phyloP scores from a whole-genome alignment of 768 basidiomycete genomes.

The Lentinula detonsa region DNA sequence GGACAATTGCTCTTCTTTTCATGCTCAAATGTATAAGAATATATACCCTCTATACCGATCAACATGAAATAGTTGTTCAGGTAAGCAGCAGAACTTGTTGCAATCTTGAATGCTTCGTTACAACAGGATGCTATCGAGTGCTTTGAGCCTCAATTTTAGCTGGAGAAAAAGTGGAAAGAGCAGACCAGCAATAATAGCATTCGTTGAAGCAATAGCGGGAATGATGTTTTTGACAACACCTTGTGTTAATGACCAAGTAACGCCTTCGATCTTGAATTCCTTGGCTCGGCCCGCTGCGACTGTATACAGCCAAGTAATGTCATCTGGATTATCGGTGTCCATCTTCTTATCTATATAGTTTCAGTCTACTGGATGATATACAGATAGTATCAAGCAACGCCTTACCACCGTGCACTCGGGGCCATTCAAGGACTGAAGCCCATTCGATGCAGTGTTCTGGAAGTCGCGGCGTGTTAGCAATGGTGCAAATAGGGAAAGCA shows the following conservation, averaged over 20 bases:
- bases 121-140: slow-evolving; percentile 80
- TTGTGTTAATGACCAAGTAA: slow-evolving; percentile 96
- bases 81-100: slow-evolving; percentile 89
- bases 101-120: slow-evolving; percentile 99
- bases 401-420: slow-evolving; percentile 82
- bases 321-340: slow-evolving; percentile 96
- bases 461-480: slow-evolving; percentile 95
- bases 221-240: slow-evolving; percentile 99
- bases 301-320: slow-evolving; percentile 90
- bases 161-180: not conserved
- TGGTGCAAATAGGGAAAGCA: slow-evolving; percentile 96
- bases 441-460: slow-evolving; percentile 99
- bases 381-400: not conserved
- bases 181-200: slow-evolving; percentile 93
- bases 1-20: slow-evolving; percentile 92
- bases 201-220: slow-evolving; percentile 97
- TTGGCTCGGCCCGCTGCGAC: slow-evolving; percentile 77
- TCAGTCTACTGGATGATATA: not conserved
- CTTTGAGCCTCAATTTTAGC: slow-evolving; percentile 6
- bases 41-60: slow-evolving; percentile 93
- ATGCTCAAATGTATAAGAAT: slow-evolving; percentile 96
- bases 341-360: slow-evolving; percentile 75
- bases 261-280: slow-evolving; percentile 96
- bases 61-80: slow-evolving; percentile 99
- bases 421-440: slow-evolving; percentile 99